Conservation (phyloP, 2,329 filamentous ascomycete species). For the Lachnellula arida region DNA sequence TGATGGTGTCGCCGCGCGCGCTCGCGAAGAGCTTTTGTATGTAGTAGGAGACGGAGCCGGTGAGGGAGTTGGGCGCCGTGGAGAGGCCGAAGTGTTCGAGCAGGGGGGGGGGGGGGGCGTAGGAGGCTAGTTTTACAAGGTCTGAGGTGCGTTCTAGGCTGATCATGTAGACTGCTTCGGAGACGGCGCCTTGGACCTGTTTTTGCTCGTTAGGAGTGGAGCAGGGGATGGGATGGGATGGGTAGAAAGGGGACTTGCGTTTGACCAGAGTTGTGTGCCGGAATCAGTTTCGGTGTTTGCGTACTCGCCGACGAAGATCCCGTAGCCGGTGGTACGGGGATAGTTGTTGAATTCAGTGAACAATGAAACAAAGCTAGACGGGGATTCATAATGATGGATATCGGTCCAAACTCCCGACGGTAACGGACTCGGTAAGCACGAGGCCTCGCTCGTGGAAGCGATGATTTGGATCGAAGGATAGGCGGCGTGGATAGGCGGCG, state of each 20-base stretch:
- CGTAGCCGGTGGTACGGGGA: not conserved
- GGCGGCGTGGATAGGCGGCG: constrained; percentile 29
- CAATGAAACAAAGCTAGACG: constrained; percentile 12
- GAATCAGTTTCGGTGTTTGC: constrained; percentile 2
- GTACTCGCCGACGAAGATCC: constrained; percentile 18
- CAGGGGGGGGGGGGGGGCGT: constrained; percentile 24
- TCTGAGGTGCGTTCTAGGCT: constrained; percentile 18
- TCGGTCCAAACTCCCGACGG: constrained; percentile 13
- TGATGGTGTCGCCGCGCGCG: constrained; percentile 37
- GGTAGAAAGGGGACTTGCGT: not conserved
- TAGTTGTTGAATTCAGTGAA: constrained; percentile 20
- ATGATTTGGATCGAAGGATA: constrained; percentile 37
- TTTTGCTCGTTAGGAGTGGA: not conserved
- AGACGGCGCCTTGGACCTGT: constrained; percentile 10
- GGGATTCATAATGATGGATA: constrained; percentile 18
- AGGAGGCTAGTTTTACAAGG: constrained; percentile 14
- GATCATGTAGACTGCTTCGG: constrained; percentile 17
- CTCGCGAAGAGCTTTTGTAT: constrained; percentile 38
- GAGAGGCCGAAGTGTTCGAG: constrained; percentile 31
- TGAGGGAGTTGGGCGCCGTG: constrained; percentile 11
- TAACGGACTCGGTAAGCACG: constrained; percentile 9
- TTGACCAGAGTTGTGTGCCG: not conserved
- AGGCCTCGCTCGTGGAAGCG: not conserved
- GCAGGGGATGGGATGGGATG: not conserved
- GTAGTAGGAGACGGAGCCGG: constrained; percentile 9